Base-by-base conservation (phyloP, 2,329 filamentous ascomycete species). In the Colletotrichum destructivum region DNA sequence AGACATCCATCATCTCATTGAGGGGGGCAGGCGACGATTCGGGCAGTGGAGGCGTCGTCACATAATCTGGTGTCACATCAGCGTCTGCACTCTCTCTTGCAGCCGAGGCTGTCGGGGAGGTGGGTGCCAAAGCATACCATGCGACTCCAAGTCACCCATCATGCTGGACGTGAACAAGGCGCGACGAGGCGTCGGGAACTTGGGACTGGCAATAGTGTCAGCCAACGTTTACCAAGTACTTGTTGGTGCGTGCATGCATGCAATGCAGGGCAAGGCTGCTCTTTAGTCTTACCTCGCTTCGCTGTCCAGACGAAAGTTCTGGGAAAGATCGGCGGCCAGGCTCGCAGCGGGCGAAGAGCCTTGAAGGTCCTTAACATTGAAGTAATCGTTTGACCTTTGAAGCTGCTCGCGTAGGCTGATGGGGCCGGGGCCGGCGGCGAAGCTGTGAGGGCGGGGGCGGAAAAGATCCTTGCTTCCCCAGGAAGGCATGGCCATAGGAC, bases 261-360 rank as follows among this genome's bases (percentile, higher is more conserved):
- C 11, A 56, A 18, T 40, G 31, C 31, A 35, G 31, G 31, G 31
- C 31, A 38, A 38, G 35, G 35, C 35, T 38, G 9, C 35, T 38
- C 35, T 11, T 35, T 74, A 73, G 72, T 85, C 88, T 76, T 87
- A 98, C 96, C 95, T 98, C 79, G 93, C 82, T 67, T 90, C 87
- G 73, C 84, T 94, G 83, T 98, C 95, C 81, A 98, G 93, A 80
- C 96, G 93, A 81, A 98, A 97, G 86, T 98, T 99, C 81, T 98
- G 95, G 70, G 95, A 98, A 77, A 98, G 88, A 83, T 99, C 96
- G 73, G 95, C 95, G 52, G 95, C 96, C 76, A 99, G 86, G 79
- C 94, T 97, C 63, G 94, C 91, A 46, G 95, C 95, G 7, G 96
- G 96, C 68, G 96, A 99, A 23, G 95, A 97, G 60, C 94, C 94